Evolutionary conservation across 1,284 basidiomycete species (phyloP).

Genomic region (Lentinula novae-zelandiae): DNA sequence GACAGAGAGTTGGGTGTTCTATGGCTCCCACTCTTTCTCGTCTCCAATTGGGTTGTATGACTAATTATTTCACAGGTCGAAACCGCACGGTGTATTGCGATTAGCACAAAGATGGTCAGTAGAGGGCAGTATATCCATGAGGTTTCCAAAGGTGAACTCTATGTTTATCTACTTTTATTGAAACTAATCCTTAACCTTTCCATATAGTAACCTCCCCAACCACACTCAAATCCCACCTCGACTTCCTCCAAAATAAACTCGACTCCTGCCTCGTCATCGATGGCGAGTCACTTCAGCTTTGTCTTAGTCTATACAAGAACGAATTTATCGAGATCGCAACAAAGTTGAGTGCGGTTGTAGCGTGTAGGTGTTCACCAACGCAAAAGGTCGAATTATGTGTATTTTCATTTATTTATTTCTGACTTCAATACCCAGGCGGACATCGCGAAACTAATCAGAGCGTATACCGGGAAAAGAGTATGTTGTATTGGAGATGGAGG

Average conservation of each 20-base stretch:
- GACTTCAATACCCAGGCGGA: background rate
- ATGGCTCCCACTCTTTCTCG: too few species aligned
- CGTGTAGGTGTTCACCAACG: conserved; percentile 97
- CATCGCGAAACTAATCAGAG: conserved; percentile 88
- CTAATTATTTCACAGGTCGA: conserved; percentile 46
- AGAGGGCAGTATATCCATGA: conserved; percentile 98
- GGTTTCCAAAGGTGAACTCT: conserved; percentile 80
- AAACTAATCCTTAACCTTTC: too few species aligned
- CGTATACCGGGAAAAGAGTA: conserved; percentile 88
- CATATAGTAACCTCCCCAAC: conserved; percentile 53
- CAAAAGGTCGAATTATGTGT: conserved; percentile 70
- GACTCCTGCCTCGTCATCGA: conserved; percentile 99
- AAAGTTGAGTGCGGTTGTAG: conserved; percentile 94
- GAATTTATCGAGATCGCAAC: conserved; percentile 97
- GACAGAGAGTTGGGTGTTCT: too few species aligned
- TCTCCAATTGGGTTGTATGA: too few species aligned
- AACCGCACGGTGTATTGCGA: conserved; percentile 97
- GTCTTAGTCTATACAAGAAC: conserved; percentile 83
- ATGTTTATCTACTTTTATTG: too few species aligned
- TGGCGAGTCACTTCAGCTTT: conserved; percentile 80
- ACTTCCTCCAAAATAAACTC: conserved; percentile 91
- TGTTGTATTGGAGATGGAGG: conserved; percentile 98
- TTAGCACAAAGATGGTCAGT: conserved; percentile 94
- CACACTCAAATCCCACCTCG: conserved; percentile 85
- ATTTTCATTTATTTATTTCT: background rate